These are phyloP conservation scores for Phytophthora macrochlamydospora DNA, from an alignment of 352 stramenopile genomes.

Conservation along the genomic window DNA sequence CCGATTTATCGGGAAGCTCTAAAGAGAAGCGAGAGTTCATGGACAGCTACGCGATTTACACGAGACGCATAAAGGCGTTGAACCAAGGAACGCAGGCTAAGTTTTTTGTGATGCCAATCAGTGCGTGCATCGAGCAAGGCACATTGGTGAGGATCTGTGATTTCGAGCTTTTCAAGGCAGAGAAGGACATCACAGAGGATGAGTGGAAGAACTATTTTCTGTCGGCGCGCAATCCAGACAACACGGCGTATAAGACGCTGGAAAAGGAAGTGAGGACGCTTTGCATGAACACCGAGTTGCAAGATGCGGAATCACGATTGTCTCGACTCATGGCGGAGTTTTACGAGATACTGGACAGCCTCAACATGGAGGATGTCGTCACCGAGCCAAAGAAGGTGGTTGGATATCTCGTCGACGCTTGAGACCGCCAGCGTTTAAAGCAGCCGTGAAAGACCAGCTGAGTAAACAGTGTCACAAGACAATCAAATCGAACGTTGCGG, in stretches of 20 bases:
- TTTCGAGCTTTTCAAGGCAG: constrained; percentile 10
- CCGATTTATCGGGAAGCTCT: background rate
- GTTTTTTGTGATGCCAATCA: background rate
- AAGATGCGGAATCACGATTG: constrained; percentile 10
- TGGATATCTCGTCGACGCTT: constrained; percentile 4
- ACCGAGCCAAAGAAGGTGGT: constrained; percentile 3
- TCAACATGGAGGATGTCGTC: background rate
- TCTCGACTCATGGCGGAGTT: constrained; percentile 2
- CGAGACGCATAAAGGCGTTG: background rate
- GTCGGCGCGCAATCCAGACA: constrained; percentile 2
- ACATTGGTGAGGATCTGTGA: background rate
- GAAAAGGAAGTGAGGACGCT: background rate
- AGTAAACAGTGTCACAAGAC: constrained; percentile 1
- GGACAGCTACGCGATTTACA: constrained; percentile 1
- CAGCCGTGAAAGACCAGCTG: constrained; percentile 8
- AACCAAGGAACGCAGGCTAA: background rate
- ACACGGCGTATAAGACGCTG: constrained; percentile 10
- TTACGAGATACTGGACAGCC: constrained; percentile 5
- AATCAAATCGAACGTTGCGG: constrained; percentile 1
- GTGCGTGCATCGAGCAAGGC: constrained; percentile 7
- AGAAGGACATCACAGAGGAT: constrained; percentile 3
- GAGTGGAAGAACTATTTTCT: constrained; percentile 14
- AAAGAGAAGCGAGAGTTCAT: background rate
- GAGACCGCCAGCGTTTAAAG: background rate
- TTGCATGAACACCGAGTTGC: background rate